Evolutionary conservation across 345 rosid genomes (phyloP), one percentile per base, ranked within the genome.

Genomic region (Trapa bicornis): DNA sequence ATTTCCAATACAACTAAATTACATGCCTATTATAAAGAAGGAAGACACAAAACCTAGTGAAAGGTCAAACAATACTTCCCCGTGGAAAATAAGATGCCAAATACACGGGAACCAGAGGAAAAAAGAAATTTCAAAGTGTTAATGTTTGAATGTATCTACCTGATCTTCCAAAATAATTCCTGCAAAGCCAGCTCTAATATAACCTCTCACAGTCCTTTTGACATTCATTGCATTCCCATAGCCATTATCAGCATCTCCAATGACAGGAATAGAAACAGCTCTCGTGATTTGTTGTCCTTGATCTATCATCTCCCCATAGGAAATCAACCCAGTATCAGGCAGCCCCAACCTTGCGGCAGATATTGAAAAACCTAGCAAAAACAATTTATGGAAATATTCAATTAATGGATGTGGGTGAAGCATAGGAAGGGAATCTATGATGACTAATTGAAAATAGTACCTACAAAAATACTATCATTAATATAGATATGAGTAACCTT

Each of bases 261-360:
- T 92, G 56, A 89, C 86, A 12, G 98, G 96, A 74, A 92, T 85
- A 0, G 89, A 75, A 33, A 84, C 87, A 50, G 95, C 86, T 45
- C 84, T 76, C n/a, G 88, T 87, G 66, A 92, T 92, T 54, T 79
- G 92, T 61, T 65, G 82, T 66, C 96, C 92, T 70, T 92, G 96
- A 77, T 92, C 96, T 69, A 92, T 67, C 95, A 92, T 87, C 81
- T 92, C 98, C 54, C 95, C 98, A 68, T 84, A 92, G 41, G 96
- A 92, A 68, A 92, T 68, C 43, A 84, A 78, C 38, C 89, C 92
- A 36, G 83, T 80, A 78, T 87, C 92, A 2, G 91, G 92, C 69
- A 84, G 79, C 50, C 85, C 96, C 85, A 89, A 16, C 74, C 91
- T 72, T 42, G 90, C 86, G 6, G 93, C 96, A 2, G 98, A 87